Percentiles rank a stretch among this genome's conserved stretches.
Conservation (phyloP, 164 flowering plant genomes). For the Malania oleifera region DNA sequence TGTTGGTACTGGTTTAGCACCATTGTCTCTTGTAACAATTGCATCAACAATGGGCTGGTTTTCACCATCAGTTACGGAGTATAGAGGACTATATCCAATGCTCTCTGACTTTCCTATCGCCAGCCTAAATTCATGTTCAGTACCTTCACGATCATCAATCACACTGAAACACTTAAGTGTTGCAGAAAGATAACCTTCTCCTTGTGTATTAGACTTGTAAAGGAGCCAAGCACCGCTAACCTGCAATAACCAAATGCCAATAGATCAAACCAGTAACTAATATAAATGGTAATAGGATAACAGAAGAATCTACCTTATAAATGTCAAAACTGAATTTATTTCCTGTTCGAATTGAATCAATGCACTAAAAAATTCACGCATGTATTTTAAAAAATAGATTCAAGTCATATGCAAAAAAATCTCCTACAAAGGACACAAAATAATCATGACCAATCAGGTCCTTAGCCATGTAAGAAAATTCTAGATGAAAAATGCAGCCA, state of each 20-base stretch:
- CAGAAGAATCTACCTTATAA: too few relatives aligned
- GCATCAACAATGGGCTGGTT: conserved; percentile 13
- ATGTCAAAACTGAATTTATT: too few relatives aligned
- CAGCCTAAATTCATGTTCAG: conserved; percentile 62
- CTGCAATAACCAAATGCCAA: conserved; percentile 32
- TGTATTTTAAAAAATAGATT: too few relatives aligned
- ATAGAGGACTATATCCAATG: conserved; percentile 23
- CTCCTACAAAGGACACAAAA: too few relatives aligned
- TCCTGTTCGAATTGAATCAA: too few relatives aligned
- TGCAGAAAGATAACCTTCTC: conserved; percentile 76
- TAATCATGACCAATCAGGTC: too few relatives aligned
- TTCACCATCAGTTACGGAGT: conserved; percentile 11
- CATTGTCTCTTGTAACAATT: conserved; percentile 13
- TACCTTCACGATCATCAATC: conserved; percentile 91
- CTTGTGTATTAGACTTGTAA: conserved; percentile 63
- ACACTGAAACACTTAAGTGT: conserved; percentile 72
- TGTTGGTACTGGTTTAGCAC: conserved; percentile 38
- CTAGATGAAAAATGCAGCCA: too few relatives aligned
- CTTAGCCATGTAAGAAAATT: too few relatives aligned
- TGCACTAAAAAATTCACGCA: too few relatives aligned
- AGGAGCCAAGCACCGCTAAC: conserved; percentile 76
- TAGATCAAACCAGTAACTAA: not conserved
- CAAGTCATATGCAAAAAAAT: too few relatives aligned
- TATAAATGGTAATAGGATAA: too few relatives aligned
- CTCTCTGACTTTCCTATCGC: conserved; percentile 62